Conservation (phyloP, 352 stramenopile species). For the Pseudoperonospora humuli region DNA sequence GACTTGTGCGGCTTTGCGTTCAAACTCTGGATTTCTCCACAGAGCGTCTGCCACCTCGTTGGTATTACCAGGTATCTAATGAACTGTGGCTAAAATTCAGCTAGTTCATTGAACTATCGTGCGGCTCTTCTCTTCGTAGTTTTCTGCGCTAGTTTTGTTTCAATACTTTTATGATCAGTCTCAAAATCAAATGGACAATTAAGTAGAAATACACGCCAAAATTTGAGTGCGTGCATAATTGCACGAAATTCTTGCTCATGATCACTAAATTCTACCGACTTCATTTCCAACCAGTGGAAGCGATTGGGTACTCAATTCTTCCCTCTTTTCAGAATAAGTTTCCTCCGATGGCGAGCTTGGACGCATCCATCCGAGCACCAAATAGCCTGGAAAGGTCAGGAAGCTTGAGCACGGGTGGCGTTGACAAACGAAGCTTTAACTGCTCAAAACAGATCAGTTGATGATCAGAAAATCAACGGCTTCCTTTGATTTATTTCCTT, state of each 20-base stretch:
- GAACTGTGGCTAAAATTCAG: conserved; percentile 5
- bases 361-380: conserved; percentile 8
- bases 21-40: conserved; percentile 1
- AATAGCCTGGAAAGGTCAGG: not conserved
- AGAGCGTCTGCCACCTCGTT: conserved; percentile 10
- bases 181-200: conserved; percentile 5
- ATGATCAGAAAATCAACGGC: not conserved
- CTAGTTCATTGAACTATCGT: too few relatives aligned
- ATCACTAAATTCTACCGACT: too few relatives aligned
- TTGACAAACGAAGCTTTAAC: not conserved
- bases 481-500: not conserved
- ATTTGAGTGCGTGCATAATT: conserved; percentile 1
- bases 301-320: conserved; percentile 4
- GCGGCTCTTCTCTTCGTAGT: conserved; percentile 8
- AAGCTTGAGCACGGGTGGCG: not conserved
- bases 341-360: conserved; percentile 4
- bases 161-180: conserved; percentile 14
- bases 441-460: not conserved
- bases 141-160: conserved; percentile 13
- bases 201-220: conserved; percentile 9
- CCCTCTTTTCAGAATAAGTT: conserved; percentile 10
- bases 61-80: conserved; percentile 9
- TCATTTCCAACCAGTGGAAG: not conserved
- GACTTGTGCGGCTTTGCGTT: conserved; percentile 4
- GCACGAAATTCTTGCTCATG: not conserved